Evolutionary conservation across 1,284 basidiomycete species (phyloP), one percentile per base, ranked within the genome.

Genomic region (Coniferiporia weirii): DNA sequence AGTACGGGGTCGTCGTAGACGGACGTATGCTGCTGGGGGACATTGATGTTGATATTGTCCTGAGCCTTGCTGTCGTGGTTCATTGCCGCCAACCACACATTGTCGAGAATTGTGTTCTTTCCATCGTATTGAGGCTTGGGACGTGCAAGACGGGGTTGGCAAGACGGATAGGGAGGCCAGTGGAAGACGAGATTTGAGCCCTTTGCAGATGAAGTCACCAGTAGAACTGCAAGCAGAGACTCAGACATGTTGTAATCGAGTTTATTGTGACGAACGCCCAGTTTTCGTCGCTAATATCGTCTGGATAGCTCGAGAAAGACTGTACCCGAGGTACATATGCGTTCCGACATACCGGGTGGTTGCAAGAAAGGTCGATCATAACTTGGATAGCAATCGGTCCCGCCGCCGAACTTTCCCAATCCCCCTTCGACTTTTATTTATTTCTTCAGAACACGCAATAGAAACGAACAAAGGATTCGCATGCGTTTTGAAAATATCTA

Each of bases 151-250:
- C 89, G 77, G 2, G 81, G 77, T 10, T 79, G 77, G 9, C 78
- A 71, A 12, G 73, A 67, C 15, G 88, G 87, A 6, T 72, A 74
- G 15, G 86, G 83, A 1, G 89, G 90, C 88, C 88, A 92, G 65
- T 84, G 78, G 66, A 82, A 91, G 45, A 88, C 84, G 1, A 91
- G 73, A 64, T 76, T 86, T 7, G 84, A 82, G 15, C 85, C 89
- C 67, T 84, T 87, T 3, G 87, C 84, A 6, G 89, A 91, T 6
- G 84, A 83, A 4, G 87, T 88, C 27, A 89, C 86, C 19, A 92
- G 79, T 1, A 91, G 71, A 61, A 92, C 77, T 6, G 85, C 83
- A 36, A 89, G 71, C n/a, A 91, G 74, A 1, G 85, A 85, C 69
- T 88, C 85, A 35, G 84, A 81, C 85, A 87, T 87, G 38, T 12